Percentiles rank a stretch among this genome's conserved stretches.
Conservation (phyloP, 331 rosid species). For the Ulmus americana region DNA sequence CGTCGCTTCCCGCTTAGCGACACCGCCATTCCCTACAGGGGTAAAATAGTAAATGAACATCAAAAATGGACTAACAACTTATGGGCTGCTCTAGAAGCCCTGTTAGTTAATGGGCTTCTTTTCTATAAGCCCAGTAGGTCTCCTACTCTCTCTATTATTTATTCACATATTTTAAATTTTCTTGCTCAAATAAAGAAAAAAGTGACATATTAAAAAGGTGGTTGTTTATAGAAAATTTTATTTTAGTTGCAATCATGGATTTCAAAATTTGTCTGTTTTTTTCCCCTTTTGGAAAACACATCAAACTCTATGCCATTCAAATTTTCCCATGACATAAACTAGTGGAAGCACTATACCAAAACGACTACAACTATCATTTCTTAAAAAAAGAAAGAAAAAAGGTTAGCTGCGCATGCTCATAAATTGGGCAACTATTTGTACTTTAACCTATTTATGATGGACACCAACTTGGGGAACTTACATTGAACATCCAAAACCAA, state of each 20-base stretch:
- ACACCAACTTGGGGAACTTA: conserved; percentile 5
- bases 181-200: too few relatives aligned
- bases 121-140: too few relatives aligned
- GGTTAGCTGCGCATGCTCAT: conserved; percentile 6
- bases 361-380: conserved; percentile 1
- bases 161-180: too few relatives aligned
- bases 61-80: too few relatives aligned
- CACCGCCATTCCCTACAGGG: neutral
- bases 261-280: neutral
- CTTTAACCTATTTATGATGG: conserved; percentile 9
- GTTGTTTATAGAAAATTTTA: too few relatives aligned
- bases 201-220: too few relatives aligned
- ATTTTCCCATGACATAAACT: conserved; percentile 4
- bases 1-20: neutral
- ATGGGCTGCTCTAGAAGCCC: too few relatives aligned
- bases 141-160: too few relatives aligned
- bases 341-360: conserved; percentile 6
- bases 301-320: neutral
- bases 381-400: neutral
- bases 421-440: neutral
- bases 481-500: conserved; percentile 10
- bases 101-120: too few relatives aligned
- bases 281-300: neutral
- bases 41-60: neutral
- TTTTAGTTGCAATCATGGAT: neutral